Conservation (phyloP, 176 grass and related monocot species). For the Carex kokanica region DNA sequence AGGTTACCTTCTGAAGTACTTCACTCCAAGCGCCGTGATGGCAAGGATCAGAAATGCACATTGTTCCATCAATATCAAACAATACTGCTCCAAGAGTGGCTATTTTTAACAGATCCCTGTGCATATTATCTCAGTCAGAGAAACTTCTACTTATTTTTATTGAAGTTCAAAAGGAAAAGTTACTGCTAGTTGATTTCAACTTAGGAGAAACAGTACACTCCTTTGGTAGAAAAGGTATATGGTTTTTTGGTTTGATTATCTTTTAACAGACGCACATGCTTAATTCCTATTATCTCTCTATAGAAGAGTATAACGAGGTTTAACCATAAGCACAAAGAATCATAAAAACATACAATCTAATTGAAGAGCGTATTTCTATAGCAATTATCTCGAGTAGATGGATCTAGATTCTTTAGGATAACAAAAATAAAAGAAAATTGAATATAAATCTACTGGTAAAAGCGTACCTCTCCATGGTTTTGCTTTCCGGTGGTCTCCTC, state of each 20-base stretch:
- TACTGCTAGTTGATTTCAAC: not conserved
- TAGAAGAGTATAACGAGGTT: no score
- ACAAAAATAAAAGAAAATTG: not conserved
- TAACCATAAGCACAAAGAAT: no score
- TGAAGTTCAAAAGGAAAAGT: not conserved
- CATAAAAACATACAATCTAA: no score
- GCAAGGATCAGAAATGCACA: constrained; percentile 67
- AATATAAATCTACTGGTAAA: not conserved
- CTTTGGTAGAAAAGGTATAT: not conserved
- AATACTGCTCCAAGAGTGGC: constrained; percentile 61
- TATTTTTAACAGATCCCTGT: constrained; percentile 38
- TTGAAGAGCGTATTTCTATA: no score
- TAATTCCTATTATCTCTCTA: not conserved
- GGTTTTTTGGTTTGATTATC: no score
- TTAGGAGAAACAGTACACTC: not conserved
- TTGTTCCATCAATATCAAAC: constrained; percentile 82
- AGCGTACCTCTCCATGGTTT: constrained; percentile 8
- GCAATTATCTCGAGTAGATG: not conserved
- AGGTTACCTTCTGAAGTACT: constrained; percentile 39
- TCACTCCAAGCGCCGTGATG: constrained; percentile 69
- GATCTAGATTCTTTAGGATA: not conserved
- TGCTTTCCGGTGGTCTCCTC: not conserved
- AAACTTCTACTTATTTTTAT: not conserved
- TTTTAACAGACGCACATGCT: not conserved
- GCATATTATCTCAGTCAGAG: not conserved